Evolutionary conservation across 176 grass and related monocot genomes (phyloP).

Genomic region (Calamus simplicifolius): DNA sequence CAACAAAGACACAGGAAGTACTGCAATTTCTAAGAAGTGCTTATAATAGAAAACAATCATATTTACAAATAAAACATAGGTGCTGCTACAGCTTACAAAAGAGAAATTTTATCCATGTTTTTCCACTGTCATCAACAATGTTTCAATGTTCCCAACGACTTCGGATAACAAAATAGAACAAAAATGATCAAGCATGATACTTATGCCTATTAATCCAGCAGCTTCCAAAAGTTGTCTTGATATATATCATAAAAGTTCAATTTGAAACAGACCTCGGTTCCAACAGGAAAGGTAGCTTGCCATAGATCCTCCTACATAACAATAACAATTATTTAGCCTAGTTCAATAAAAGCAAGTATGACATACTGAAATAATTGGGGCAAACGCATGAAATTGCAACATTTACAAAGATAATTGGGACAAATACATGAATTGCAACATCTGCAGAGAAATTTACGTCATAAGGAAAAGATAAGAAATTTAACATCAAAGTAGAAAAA

Average conservation of each 20-base stretch:
- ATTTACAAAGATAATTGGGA: too few relatives aligned
- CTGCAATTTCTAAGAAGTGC: conserved; percentile 2
- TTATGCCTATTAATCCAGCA: not conserved
- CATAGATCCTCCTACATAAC: conserved; percentile 68
- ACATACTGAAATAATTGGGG: not conserved
- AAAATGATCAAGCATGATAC: not conserved
- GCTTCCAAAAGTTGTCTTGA: too few relatives aligned
- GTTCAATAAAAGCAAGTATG: not conserved
- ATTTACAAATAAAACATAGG: not conserved
- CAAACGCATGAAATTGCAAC: too few relatives aligned
- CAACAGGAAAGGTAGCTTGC: conserved; percentile 53
- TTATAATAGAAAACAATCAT: conserved; percentile 1
- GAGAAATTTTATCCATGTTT: conserved; percentile 81
- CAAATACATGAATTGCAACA: too few relatives aligned
- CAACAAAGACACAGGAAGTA: too few relatives aligned
- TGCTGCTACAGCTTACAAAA: conserved; percentile 48
- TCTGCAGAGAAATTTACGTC: too few relatives aligned
- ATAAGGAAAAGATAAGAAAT: too few relatives aligned
- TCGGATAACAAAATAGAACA: not conserved
- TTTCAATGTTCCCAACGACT: not conserved
- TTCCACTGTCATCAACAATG: conserved; percentile 58
- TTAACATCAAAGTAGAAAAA: too few relatives aligned
- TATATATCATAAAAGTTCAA: not conserved
- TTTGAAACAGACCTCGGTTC: conserved; percentile 51
- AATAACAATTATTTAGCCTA: not conserved